A percentile compares a stretch with the other conserved stretches of the same genome.
Conservation (phyloP, 2,329 filamentous ascomycete genomes). For the Aspergillus sp. region DNA sequence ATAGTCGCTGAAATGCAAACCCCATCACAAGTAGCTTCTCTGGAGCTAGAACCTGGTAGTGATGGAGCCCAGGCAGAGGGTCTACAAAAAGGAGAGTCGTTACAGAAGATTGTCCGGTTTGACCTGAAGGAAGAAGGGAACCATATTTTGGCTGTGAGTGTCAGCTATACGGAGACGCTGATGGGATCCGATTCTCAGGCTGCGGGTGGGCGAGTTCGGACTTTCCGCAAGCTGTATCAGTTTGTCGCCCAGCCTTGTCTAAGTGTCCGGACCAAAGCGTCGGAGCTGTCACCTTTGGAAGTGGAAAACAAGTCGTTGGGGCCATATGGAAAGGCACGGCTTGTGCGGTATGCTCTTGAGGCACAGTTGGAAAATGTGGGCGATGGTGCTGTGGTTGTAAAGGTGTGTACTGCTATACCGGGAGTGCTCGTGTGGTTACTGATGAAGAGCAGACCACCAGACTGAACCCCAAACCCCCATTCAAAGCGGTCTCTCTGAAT, state of each 20-base stretch:
- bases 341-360: constrained; percentile 69
- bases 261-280: constrained; percentile 85
- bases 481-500: constrained; percentile 51
- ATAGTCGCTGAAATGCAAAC: constrained; percentile 96
- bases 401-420: constrained; percentile 41
- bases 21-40: constrained; percentile 65
- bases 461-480: constrained; percentile 49
- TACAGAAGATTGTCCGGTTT: constrained; percentile 79
- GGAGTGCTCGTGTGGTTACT: neutral
- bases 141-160: constrained; percentile 87
- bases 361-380: constrained; percentile 94
- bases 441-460: constrained; percentile 36
- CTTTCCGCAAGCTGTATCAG: constrained; percentile 93
- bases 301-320: constrained; percentile 42
- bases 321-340: constrained; percentile 38
- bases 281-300: constrained; percentile 50
- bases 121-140: constrained; percentile 91
- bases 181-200: constrained; percentile 40
- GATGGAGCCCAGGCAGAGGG: constrained; percentile 43
- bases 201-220: constrained; percentile 63
- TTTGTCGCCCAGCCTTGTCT: constrained; percentile 89
- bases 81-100: constrained; percentile 51
- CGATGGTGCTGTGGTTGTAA: constrained; percentile 74
- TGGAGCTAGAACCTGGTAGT: constrained; percentile 49
- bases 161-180: constrained; percentile 87